These are phyloP conservation scores for Lipomyces starkeyi DNA, from an alignment of 805 yeast genomes.

Conservation along the genomic window DNA sequence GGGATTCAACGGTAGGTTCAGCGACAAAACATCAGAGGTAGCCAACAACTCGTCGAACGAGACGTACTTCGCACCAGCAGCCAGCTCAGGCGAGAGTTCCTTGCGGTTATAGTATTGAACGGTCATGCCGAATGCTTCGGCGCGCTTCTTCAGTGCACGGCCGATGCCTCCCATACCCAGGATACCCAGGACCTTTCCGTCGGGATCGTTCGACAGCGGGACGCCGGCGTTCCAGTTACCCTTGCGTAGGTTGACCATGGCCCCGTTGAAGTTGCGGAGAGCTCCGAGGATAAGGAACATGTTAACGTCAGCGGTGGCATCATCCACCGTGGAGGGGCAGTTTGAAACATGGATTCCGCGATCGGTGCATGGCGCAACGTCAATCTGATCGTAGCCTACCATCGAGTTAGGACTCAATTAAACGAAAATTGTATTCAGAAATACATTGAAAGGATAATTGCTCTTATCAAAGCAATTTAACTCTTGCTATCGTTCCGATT, in stretches of 20 bases:
- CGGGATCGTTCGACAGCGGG: slow-evolving; percentile 74
- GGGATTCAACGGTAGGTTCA: slow-evolving; percentile 78
- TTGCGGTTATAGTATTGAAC: slow-evolving; percentile 75
- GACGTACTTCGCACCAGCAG: slow-evolving; percentile 72
- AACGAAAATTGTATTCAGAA: background rate
- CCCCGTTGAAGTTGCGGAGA: slow-evolving; percentile 68
- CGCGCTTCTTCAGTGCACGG: slow-evolving; percentile 72
- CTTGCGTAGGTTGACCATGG: slow-evolving; percentile 57
- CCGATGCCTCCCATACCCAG: slow-evolving; percentile 93
- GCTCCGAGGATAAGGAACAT: slow-evolving; percentile 67
- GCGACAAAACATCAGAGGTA: slow-evolving; percentile 70
- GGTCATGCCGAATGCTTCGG: slow-evolving; percentile 79
- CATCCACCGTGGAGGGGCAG: slow-evolving; percentile 69
- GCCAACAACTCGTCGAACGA: slow-evolving; percentile 69
- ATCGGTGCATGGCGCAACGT: slow-evolving; percentile 57
- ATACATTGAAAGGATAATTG: background rate
- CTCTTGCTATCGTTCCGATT: background rate
- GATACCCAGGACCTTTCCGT: slow-evolving; percentile 76
- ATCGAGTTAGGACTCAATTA: background rate
- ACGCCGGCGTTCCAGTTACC: slow-evolving; percentile 71
- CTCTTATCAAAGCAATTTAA: background rate
- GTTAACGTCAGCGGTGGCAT: slow-evolving; percentile 75
- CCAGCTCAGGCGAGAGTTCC: slow-evolving; percentile 64
- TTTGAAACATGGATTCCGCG: slow-evolving; percentile 67
- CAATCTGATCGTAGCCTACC: slow-evolving; percentile 66